phyloP scores from a whole-genome alignment of 345 rosid genomes.

The Linum trigynum region DNA sequence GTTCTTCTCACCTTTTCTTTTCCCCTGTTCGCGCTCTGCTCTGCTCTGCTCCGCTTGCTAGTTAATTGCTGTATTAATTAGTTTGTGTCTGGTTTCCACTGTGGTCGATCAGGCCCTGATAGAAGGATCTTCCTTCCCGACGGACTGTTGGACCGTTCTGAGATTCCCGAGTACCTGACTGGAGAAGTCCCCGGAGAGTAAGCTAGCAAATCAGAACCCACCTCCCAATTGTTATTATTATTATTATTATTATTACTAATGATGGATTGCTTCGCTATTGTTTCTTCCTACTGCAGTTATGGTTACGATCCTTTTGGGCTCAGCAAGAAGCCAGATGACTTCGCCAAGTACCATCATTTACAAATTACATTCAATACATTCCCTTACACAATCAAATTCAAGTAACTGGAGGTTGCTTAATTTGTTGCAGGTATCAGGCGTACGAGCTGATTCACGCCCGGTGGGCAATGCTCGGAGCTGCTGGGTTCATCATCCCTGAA shows the following conservation, averaged over 20 bases:
- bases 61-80: too few species aligned
- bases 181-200: slow-evolving; percentile 98
- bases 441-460: slow-evolving; percentile 84
- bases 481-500: slow-evolving; percentile 90
- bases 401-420: too few species aligned
- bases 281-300: slow-evolving; percentile 40
- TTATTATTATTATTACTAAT: not conserved
- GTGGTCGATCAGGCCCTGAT: slow-evolving; percentile 59
- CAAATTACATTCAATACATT: too few species aligned
- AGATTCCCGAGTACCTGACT: slow-evolving; percentile 86
- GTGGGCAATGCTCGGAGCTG: slow-evolving; percentile 99
- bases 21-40: too few species aligned
- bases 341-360: slow-evolving; percentile 49
- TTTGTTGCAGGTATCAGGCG: slow-evolving; percentile 32
- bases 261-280: not conserved
- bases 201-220: slow-evolving; percentile 16
- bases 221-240: not conserved
- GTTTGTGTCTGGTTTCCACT: too few species aligned
- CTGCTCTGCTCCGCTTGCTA: too few species aligned
- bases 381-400: too few species aligned
- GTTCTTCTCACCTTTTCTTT: too few species aligned
- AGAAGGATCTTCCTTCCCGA: slow-evolving; percentile 93
- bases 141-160: slow-evolving; percentile 88
- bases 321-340: slow-evolving; percentile 86
- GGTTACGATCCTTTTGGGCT: slow-evolving; percentile 97